phyloP scores from a whole-genome alignment of 495 filamentous ascomycete genomes.

The Aspergillus incahuasiensis region DNA sequence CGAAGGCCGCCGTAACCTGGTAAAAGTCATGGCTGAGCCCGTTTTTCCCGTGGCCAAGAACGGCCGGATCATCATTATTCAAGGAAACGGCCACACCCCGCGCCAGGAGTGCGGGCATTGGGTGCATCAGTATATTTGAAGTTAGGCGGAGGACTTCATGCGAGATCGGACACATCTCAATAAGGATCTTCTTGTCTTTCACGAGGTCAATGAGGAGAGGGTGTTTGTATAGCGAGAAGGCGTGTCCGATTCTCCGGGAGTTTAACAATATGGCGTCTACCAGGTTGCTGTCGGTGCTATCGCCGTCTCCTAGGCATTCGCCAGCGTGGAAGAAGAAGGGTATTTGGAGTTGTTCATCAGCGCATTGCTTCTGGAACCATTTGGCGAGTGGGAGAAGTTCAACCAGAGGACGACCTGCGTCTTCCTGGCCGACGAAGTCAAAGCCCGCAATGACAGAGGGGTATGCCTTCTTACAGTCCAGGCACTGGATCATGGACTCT shows the following conservation, averaged over 20 bases:
- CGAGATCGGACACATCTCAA: constrained; percentile 17
- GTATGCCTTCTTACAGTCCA: constrained; percentile 2
- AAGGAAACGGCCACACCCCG: constrained; percentile 47
- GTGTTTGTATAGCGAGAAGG: constrained; percentile 15
- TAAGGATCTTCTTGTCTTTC: constrained; percentile 8
- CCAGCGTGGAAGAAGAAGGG: constrained; percentile 19
- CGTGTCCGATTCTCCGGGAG: constrained; percentile 15
- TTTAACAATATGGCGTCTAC: constrained; percentile 13
- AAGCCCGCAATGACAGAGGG: constrained; percentile 13
- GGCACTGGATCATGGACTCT: constrained; percentile 6
- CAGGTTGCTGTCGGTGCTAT: constrained; percentile 10
- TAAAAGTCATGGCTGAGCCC: constrained; percentile 89
- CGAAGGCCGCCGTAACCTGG: constrained; percentile 81
- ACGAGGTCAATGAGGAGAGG: constrained; percentile 14
- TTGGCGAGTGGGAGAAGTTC: constrained; percentile 10
- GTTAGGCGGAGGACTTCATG: constrained; percentile 13
- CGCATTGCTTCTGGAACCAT: constrained; percentile 13
- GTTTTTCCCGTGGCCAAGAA: constrained; percentile 71
- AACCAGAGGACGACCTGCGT: constrained; percentile 3
- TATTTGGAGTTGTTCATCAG: neutral
- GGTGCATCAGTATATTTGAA: constrained; percentile 14
- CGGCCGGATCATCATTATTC: constrained; percentile 83
- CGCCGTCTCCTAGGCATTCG: constrained; percentile 14
- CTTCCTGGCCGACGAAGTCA: constrained; percentile 16
- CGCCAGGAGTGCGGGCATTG: constrained; percentile 12